Evolutionary conservation across 2,329 filamentous ascomycete species (phyloP).

Genomic region (Colletotrichum endophyticum): DNA sequence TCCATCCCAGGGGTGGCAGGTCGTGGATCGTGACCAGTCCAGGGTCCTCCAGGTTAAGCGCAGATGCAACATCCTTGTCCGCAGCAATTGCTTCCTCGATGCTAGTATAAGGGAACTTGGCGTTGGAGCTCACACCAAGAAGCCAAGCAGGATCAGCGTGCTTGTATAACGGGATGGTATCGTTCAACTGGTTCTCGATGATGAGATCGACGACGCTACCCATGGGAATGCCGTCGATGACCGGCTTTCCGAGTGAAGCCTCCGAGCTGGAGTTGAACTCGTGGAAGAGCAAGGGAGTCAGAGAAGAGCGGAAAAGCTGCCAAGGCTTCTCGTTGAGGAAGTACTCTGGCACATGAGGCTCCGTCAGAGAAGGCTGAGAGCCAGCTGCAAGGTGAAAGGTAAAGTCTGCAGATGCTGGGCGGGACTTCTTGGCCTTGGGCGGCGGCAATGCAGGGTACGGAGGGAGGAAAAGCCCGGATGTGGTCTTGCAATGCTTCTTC

Average conservation of each 20-base stretch:
- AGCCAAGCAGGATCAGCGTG: slow-evolving; percentile 25
- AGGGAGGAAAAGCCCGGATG: slow-evolving; percentile 1
- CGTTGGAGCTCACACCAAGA: slow-evolving; percentile 6
- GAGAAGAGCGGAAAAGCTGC: slow-evolving; percentile 14
- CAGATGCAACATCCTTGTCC: background rate
- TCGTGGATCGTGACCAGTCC: slow-evolving; percentile 1
- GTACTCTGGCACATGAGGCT: background rate
- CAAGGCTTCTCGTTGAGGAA: slow-evolving; percentile 18
- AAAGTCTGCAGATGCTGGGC: slow-evolving; percentile 12
- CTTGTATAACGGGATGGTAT: slow-evolving; percentile 24
- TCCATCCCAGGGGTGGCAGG: slow-evolving; percentile 11
- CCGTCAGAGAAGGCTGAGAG: background rate
- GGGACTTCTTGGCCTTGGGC: slow-evolving; percentile 9
- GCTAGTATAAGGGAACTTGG: background rate
- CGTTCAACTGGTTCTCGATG: slow-evolving; percentile 8
- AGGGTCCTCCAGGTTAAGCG: background rate
- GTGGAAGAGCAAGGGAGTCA: slow-evolving; percentile 23
- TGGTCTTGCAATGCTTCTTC: slow-evolving; percentile 8
- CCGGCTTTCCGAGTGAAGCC: background rate
- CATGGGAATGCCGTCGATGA: background rate
- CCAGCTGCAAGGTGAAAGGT: slow-evolving; percentile 4
- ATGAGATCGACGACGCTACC: slow-evolving; percentile 22
- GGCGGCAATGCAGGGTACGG: slow-evolving; percentile 15
- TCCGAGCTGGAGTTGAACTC: background rate
- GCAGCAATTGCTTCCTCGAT: background rate